Evolutionary conservation across 148 eudicot genomes (phyloP).

Genomic region (Fagopyrum tataricum): DNA sequence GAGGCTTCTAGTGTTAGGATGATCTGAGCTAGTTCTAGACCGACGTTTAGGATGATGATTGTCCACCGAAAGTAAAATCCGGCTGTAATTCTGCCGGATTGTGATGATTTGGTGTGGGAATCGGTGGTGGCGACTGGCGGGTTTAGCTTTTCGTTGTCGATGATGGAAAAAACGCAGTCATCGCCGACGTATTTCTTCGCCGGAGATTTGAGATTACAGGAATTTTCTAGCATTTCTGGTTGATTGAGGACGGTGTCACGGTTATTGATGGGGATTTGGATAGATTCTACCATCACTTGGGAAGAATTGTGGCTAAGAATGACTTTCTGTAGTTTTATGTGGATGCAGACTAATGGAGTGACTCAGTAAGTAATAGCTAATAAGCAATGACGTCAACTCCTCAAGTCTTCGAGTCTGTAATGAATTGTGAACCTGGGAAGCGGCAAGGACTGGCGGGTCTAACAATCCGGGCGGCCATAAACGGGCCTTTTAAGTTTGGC

Average conservation of each 20-base stretch:
- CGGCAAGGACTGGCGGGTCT: no score
- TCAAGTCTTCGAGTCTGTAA: no score
- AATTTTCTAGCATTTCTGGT: neutral
- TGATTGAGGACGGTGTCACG: neutral
- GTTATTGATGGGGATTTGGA: neutral
- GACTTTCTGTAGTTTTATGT: neutral
- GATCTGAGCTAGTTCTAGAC: neutral
- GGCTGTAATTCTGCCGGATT: neutral
- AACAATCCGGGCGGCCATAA: no score
- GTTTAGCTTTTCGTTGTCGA: neutral
- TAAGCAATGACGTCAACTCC: no score
- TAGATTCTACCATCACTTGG: neutral
- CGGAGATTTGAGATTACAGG: neutral
- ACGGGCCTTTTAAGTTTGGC: no score
- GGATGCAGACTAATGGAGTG: no score
- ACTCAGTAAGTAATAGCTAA: no score
- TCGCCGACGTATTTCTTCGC: neutral
- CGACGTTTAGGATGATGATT: slow-evolving; percentile 3
- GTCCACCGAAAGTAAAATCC: neutral
- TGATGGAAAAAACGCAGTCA: neutral
- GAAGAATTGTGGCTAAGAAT: neutral
- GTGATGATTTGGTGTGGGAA: neutral
- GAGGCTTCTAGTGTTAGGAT: slow-evolving; percentile 8
- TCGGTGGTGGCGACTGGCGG: neutral
- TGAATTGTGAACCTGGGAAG: no score